A percentile compares a stretch with the other conserved stretches of the same genome.
Conservation (phyloP, 2,329 filamentous ascomycete species). For the Phoma sp. region DNA sequence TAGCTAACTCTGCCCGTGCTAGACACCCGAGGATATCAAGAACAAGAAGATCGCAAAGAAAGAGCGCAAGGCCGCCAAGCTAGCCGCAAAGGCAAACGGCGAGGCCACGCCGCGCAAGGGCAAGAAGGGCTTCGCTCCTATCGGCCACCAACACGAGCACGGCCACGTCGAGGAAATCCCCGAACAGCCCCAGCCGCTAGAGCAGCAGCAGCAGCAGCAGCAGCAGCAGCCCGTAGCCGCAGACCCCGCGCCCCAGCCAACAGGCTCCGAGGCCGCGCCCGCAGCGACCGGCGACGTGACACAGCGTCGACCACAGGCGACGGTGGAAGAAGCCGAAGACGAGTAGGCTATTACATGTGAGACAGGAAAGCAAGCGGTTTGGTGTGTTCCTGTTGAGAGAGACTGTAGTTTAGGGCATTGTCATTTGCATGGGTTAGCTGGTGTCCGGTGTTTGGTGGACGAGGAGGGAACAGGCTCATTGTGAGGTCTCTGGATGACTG, state of each 20-base stretch:
- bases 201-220: conserved; percentile 10
- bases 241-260: conserved; percentile 35
- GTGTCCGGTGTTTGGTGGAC: conserved; percentile 3
- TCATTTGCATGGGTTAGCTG: conserved; percentile 18
- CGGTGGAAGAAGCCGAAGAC: conserved; percentile 47
- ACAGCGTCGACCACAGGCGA: conserved; percentile 42
- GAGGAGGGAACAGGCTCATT: too few species aligned
- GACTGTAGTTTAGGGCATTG: neutral
- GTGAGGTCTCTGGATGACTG: too few species aligned
- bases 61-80: conserved; percentile 44
- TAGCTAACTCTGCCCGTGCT: neutral
- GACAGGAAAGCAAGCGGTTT: neutral
- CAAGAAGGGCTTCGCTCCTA: conserved; percentile 43
- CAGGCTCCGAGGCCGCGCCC: conserved; percentile 33
- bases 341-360: conserved; percentile 27
- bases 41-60: conserved; percentile 53
- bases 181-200: neutral
- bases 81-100: conserved; percentile 32
- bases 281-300: conserved; percentile 21
- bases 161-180: conserved; percentile 9
- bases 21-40: conserved; percentile 52
- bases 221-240: conserved; percentile 22
- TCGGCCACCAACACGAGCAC: conserved; percentile 22
- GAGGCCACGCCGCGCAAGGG: conserved; percentile 39
- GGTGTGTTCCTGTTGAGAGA: neutral